These are phyloP conservation scores for Pulveroboletus sp. DNA, from an alignment of 768 basidiomycete genomes.

Conservation along the genomic window DNA sequence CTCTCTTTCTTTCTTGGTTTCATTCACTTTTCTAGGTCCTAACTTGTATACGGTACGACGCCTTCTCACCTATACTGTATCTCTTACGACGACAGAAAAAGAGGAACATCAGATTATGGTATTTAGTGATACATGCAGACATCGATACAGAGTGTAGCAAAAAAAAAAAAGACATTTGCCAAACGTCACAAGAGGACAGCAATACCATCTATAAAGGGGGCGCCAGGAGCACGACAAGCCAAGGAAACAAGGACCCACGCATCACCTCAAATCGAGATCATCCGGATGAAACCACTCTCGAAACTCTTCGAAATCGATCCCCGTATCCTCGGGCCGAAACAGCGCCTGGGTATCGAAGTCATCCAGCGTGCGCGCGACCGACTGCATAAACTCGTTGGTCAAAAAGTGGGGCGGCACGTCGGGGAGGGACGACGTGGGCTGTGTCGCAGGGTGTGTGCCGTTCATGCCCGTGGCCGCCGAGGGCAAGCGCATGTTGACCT, in stretches of 20 bases:
- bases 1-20: background rate
- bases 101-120: constrained; percentile 3
- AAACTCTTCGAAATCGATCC: constrained; percentile 70
- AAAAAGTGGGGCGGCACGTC: constrained; percentile 24
- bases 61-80: constrained; percentile 6
- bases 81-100: background rate
- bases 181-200: too few species aligned
- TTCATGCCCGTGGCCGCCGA: constrained; percentile 37
- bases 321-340: constrained; percentile 44
- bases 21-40: too few species aligned
- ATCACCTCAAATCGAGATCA: constrained; percentile 31
- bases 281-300: constrained; percentile 74
- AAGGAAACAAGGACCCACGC: too few species aligned
- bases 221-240: too few species aligned
- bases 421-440: constrained; percentile 24
- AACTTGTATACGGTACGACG: too few species aligned
- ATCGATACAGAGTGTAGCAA: background rate
- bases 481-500: constrained; percentile 32
- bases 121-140: constrained; percentile 20
- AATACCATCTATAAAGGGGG: too few species aligned
- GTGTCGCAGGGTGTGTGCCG: constrained; percentile 27
- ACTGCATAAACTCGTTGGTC: constrained; percentile 45
- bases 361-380: constrained; percentile 39
- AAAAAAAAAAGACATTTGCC: background rate
- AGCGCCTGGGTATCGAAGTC: constrained; percentile 35